Evolutionary conservation across 768 basidiomycete genomes (phyloP), one percentile per base, ranked within the genome.

Genomic region (Collybia sordida): DNA sequence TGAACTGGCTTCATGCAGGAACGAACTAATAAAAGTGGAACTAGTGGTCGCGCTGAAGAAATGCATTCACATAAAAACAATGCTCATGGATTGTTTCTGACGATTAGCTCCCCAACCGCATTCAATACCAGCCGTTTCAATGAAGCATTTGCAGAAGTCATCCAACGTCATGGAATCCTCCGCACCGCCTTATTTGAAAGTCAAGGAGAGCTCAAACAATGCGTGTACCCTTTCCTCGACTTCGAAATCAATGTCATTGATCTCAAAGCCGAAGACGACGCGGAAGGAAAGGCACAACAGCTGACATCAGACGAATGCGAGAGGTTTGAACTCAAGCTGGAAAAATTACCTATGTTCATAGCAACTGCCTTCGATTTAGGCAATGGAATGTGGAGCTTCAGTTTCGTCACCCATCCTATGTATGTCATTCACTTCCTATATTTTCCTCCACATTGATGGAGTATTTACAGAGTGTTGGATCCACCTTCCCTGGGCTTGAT

Each of bases 291-390:
- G 14, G n/a, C 42, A 17, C 19, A 27, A 6, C 9, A 43, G 17
- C 6, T 43, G 24, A 8, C 42, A 8, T 43, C 25, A 15, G 42
- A 23, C 21, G 19, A n/a, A 6, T 18, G 19, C 42, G 23, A 43
- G 19, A 14, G 25, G 23, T 23, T 27, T n/a, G 9, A 43, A 25
- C 28, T 43, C 21, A 6, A 19, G 19, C 19, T 43, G 11, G 42
- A 43, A n/a, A 23, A 27, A 27, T 15, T 19, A 5, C 42, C 42
- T n/a, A n/a, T 43, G 21, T 43, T 43, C n/a, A 43, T 9, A 27
- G 42, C 28, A 12, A 43, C 42, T n/a, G 28, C 28, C 24, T 43
- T 43, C 42, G 28, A 43, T 43, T 23, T 43, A n/a, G 42, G 42
- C 17, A 24, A 43, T 23, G n/a, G n/a, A 4, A n/a, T 8, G 23